A percentile compares a stretch with the other conserved stretches of the same genome.
Evolutionary conservation across 108 stramenopile genomes (phyloP).

Genomic region (Cyclotella baltica): DNA sequence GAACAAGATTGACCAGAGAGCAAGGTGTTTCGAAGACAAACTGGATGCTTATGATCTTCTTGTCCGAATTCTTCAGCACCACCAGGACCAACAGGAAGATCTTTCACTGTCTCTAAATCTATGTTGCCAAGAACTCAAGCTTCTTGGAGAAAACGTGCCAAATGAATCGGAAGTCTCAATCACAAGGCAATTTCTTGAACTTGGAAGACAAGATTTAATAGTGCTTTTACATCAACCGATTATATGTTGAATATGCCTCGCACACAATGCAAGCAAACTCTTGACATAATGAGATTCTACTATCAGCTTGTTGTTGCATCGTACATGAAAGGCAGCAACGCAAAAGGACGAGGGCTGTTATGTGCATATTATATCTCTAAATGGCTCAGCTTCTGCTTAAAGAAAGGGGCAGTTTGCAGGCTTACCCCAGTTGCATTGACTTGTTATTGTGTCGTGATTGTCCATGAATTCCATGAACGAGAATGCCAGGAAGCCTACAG

Average conservation of each 20-base stretch:
- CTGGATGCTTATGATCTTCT: conserved; percentile 40
- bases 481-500: conserved; percentile 7
- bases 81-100: neutral
- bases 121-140: conserved; percentile 30
- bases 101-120: conserved; percentile 17
- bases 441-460: neutral
- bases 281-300: conserved; percentile 32
- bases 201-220: conserved; percentile 13
- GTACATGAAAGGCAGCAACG: neutral
- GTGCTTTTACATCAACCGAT: neutral
- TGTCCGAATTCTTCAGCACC: neutral
- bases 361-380: conserved; percentile 3
- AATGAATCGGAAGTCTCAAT: neutral
- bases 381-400: conserved; percentile 16
- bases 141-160: conserved; percentile 43
- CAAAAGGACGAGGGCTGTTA: neutral
- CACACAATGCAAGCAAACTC: conserved; percentile 9
- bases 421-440: conserved; percentile 23
- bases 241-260: conserved; percentile 31
- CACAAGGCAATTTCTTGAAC: neutral
- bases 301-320: conserved; percentile 1
- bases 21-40: conserved; percentile 40
- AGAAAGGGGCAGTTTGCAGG: conserved; percentile 24
- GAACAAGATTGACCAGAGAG: conserved; percentile 16
- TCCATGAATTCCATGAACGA: neutral